Percentiles rank a stretch among this genome's conserved stretches.
Conservation (phyloP, 2,329 filamentous ascomycete genomes). For the Penicillium sp. region DNA sequence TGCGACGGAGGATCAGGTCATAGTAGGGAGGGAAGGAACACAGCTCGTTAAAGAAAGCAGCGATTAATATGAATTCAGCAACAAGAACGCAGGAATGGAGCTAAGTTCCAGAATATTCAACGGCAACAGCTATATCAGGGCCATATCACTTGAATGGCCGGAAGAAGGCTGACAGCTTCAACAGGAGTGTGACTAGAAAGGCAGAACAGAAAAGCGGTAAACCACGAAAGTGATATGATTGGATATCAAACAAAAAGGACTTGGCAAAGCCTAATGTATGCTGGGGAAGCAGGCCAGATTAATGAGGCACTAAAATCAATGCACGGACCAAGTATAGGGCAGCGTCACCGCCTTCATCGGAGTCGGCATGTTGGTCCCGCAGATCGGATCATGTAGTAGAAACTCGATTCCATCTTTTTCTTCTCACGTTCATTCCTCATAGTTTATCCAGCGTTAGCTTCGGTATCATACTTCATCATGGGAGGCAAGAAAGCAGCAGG, state of each 20-base stretch:
- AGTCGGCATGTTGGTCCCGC: constrained; percentile 24
- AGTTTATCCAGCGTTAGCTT: constrained; percentile 5
- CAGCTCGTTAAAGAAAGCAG: constrained; percentile 6
- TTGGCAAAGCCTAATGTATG: neutral
- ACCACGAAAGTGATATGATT: too few species aligned
- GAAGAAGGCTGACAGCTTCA: neutral
- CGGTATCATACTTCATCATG: constrained; percentile 51
- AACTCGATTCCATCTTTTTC: constrained; percentile 16
- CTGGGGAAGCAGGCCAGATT: neutral
- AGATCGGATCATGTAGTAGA: constrained; percentile 24
- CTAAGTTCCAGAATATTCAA: neutral
- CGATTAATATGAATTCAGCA: neutral
- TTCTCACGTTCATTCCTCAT: constrained; percentile 1
- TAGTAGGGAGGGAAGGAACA: constrained; percentile 14
- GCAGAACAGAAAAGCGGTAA: neutral
- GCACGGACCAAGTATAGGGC: neutral
- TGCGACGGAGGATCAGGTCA: constrained; percentile 17
- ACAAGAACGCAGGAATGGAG: neutral
- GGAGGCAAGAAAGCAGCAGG: constrained; percentile 65
- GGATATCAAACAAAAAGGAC: too few species aligned
- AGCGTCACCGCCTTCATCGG: constrained; percentile 25
- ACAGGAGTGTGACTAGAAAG: constrained; percentile 3
- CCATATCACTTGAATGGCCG: neutral
- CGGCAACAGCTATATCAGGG: neutral
- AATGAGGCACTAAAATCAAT: neutral